phyloP scores from a whole-genome alignment of 345 rosid species.

The Hevea brasiliensis region DNA sequence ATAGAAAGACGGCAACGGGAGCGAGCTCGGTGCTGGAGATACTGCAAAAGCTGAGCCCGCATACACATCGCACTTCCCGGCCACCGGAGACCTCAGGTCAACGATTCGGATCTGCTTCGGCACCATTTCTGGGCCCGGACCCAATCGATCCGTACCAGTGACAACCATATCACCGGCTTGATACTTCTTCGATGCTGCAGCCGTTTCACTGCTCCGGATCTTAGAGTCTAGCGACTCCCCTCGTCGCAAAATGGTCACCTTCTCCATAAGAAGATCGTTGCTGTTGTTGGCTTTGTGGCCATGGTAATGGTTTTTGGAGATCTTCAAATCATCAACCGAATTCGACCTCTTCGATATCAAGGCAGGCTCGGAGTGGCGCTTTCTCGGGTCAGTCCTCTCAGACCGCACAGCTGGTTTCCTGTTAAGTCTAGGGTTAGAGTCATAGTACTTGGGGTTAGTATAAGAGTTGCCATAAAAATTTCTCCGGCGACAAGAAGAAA shows the following conservation, averaged over 20 bases:
- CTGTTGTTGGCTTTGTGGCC: neutral
- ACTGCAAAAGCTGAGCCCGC: conserved; percentile 55
- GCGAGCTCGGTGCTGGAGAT: conserved; percentile 63
- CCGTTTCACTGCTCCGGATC: conserved; percentile 24
- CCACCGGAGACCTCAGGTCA: conserved; percentile 30
- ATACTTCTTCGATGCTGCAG: neutral
- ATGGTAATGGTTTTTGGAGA: conserved; percentile 11
- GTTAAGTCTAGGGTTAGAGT: conserved; percentile 30
- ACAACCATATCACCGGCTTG: conserved; percentile 13
- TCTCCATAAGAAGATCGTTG: conserved; percentile 33
- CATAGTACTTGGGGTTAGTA: neutral
- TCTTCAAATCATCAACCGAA: conserved; percentile 41
- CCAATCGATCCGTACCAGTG: conserved; percentile 27
- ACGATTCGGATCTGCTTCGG: conserved; percentile 29
- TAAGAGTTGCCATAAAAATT: conserved; percentile 9
- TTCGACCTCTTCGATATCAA: conserved; percentile 34
- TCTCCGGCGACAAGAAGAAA: conserved; percentile 54
- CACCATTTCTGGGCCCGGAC: conserved; percentile 33
- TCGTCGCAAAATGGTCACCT: conserved; percentile 51
- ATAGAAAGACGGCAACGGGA: conserved; percentile 59
- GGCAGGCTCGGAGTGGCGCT: conserved; percentile 37
- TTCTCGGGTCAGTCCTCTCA: conserved; percentile 33
- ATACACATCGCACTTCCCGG: conserved; percentile 40
- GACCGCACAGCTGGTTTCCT: conserved; percentile 43
- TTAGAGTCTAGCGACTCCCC: conserved; percentile 57